These are phyloP conservation scores for Annulohypoxylon bovei DNA, from an alignment of 495 filamentous ascomycete species.

Conservation along the genomic window DNA sequence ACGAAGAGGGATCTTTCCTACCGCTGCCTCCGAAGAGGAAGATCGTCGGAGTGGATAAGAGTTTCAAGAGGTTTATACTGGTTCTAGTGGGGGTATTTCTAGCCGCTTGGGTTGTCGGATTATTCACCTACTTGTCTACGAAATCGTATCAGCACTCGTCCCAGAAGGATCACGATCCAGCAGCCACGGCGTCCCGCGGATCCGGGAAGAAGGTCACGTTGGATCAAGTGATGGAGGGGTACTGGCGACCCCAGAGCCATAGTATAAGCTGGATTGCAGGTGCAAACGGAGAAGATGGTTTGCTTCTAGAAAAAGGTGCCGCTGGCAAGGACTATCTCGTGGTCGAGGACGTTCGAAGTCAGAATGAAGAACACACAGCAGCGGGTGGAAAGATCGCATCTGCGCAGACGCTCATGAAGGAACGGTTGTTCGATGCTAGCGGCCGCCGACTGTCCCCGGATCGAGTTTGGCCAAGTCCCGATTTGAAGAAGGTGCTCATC, in stretches of 20 bases:
- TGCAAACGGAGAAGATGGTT: slow-evolving; percentile 84
- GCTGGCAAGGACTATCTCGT: slow-evolving; percentile 75
- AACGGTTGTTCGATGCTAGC: slow-evolving; percentile 66
- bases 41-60: slow-evolving; percentile 62
- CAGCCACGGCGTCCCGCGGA: slow-evolving; percentile 69
- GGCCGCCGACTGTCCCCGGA: slow-evolving; percentile 61
- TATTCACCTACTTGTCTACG: slow-evolving; percentile 75
- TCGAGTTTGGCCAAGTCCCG: slow-evolving; percentile 77
- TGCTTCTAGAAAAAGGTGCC: slow-evolving; percentile 74
- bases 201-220: slow-evolving; percentile 82
- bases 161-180: slow-evolving; percentile 70
- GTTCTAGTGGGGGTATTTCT: slow-evolving; percentile 71
- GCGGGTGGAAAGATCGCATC: slow-evolving; percentile 47
- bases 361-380: slow-evolving; percentile 44
- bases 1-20: slow-evolving; percentile 59
- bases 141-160: slow-evolving; percentile 72
- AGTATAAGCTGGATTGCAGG: slow-evolving; percentile 89
- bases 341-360: slow-evolving; percentile 82
- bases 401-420: slow-evolving; percentile 76
- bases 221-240: slow-evolving; percentile 77
- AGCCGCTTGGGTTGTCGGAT: slow-evolving; percentile 81
- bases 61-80: slow-evolving; percentile 72
- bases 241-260: slow-evolving; percentile 75
- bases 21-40: slow-evolving; percentile 45
- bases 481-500: slow-evolving; percentile 85